Evolutionary conservation across 140 eudicot species (phyloP).

Genomic region (Stevia rebaudiana): DNA sequence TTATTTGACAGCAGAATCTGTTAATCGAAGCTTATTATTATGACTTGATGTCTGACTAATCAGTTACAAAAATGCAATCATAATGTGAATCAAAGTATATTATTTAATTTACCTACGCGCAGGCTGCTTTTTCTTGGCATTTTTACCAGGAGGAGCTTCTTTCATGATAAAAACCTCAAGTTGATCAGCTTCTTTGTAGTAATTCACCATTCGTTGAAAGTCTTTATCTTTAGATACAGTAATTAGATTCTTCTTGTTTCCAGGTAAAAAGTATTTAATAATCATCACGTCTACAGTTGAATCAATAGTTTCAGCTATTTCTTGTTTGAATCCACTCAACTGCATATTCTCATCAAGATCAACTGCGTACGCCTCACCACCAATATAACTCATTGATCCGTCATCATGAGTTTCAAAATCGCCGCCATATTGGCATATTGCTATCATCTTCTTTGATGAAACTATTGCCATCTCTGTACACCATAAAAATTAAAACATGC

Average conservation of each 20-base stretch:
- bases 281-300: constrained; percentile 46
- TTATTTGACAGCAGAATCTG: not conserved
- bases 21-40: not conserved
- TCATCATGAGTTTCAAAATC: constrained; percentile 57
- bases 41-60: not conserved
- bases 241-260: constrained; percentile 68
- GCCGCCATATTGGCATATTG: constrained; percentile 81
- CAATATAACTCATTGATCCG: constrained; percentile 50
- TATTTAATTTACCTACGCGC: constrained; percentile 53
- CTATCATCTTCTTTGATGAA: constrained; percentile 55
- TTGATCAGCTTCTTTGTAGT: constrained; percentile 53
- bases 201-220: constrained; percentile 76
- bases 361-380: constrained; percentile 77
- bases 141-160: constrained; percentile 52
- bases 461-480: constrained; percentile 28
- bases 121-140: constrained; percentile 55
- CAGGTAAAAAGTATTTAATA: constrained; percentile 73
- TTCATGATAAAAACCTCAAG: constrained; percentile 63
- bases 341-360: constrained; percentile 63
- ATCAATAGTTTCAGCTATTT: constrained; percentile 59
- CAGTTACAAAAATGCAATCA: not conserved
- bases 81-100: not conserved
- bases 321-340: constrained; percentile 55
- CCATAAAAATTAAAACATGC: constrained; percentile 6
- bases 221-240: constrained; percentile 79